Conservation (phyloP, 1,284 basidiomycete genomes). For the Moniliella sp. region DNA sequence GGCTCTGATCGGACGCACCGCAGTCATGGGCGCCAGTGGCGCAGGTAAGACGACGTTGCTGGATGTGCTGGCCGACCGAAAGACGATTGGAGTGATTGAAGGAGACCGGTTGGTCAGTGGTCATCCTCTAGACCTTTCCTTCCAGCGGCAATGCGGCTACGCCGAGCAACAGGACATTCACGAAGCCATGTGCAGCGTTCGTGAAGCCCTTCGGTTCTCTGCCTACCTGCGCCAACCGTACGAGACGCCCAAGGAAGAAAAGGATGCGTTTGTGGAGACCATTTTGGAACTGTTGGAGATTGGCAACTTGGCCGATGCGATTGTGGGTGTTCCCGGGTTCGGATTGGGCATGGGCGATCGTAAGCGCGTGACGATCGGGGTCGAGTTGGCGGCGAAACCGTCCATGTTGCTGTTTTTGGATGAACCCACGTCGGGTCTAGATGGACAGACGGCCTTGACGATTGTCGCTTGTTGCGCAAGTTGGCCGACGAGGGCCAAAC, state of each 20-base stretch:
- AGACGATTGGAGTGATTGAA: constrained; percentile 13
- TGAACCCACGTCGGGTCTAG: constrained; percentile 50
- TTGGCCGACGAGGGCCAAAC: constrained; percentile 69
- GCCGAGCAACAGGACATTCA: constrained; percentile 1
- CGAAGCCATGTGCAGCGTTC: not conserved
- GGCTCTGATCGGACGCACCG: too few species aligned
- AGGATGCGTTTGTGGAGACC: constrained; percentile 5
- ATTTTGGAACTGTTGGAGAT: not conserved
- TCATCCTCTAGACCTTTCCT: not conserved
- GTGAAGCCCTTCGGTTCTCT: constrained; percentile 1
- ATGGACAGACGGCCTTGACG: constrained; percentile 70
- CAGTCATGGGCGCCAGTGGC: constrained; percentile 1
- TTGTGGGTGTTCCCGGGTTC: not conserved
- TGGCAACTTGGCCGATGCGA: not conserved
- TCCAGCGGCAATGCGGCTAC: not conserved
- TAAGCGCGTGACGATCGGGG: constrained; percentile 17
- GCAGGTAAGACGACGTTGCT: constrained; percentile 39
- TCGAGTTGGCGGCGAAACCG: constrained; percentile 8
- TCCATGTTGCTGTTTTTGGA: constrained; percentile 38
- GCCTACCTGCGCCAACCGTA: constrained; percentile 1
- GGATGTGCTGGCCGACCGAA: constrained; percentile 41
- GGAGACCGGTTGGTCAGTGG: not conserved
- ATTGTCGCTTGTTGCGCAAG: constrained; percentile 57
- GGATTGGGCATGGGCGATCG: not conserved
- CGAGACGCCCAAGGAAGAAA: not conserved